Conservation (phyloP, 352 stramenopile genomes). For the Globisporangium yorkense region DNA sequence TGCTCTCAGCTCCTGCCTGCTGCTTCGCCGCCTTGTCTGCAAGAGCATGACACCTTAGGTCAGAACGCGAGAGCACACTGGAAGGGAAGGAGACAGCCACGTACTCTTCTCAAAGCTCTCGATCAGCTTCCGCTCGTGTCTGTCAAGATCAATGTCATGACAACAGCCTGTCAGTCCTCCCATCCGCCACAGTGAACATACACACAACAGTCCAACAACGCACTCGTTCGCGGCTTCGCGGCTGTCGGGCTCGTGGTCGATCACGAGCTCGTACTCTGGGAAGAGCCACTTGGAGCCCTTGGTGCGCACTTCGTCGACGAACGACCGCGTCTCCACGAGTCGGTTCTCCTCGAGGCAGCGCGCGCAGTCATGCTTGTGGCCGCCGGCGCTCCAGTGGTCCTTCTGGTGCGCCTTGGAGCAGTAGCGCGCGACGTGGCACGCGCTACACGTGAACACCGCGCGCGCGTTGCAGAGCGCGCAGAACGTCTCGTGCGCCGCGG, state of each 20-base stretch:
- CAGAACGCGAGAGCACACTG: not conserved
- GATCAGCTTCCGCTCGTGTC: slow-evolving; percentile 64
- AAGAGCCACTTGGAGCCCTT: slow-evolving; percentile 75
- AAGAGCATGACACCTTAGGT: not conserved
- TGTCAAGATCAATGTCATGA: slow-evolving; percentile 4
- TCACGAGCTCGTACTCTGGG: slow-evolving; percentile 68
- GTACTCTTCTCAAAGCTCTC: slow-evolving; percentile 60
- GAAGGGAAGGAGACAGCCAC: slow-evolving; percentile 2
- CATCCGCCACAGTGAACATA: not conserved
- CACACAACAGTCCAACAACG: slow-evolving; percentile 7
- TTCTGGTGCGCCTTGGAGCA: slow-evolving; percentile 74
- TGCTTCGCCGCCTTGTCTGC: slow-evolving; percentile 17
- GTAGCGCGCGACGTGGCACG: slow-evolving; percentile 72
- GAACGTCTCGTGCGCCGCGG: slow-evolving; percentile 9
- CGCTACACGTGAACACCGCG: slow-evolving; percentile 61
- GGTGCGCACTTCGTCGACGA: slow-evolving; percentile 22
- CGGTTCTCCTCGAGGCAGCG: slow-evolving; percentile 20
- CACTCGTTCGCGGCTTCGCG: slow-evolving; percentile 57
- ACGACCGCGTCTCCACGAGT: slow-evolving; percentile 35
- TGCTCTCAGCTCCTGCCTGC: slow-evolving; percentile 12
- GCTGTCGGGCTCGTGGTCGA: slow-evolving; percentile 68
- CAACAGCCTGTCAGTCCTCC: slow-evolving; percentile 1
- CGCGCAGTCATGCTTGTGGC: slow-evolving; percentile 61
- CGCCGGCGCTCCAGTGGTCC: slow-evolving; percentile 64
- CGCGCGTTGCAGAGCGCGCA: slow-evolving; percentile 65